Conservation (phyloP, 345 rosid species). For the Salix udensis region DNA sequence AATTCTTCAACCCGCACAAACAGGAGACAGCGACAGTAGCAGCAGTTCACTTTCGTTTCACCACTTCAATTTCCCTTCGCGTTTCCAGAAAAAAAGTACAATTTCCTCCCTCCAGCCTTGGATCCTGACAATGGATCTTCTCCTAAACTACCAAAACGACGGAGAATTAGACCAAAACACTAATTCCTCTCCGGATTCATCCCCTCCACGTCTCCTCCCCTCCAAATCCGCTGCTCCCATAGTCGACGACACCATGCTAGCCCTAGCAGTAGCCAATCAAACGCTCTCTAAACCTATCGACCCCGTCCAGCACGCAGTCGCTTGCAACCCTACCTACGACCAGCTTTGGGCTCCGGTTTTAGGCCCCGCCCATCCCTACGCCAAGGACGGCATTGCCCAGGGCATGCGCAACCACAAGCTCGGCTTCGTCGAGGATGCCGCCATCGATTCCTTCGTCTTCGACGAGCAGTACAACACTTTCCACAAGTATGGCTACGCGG, state of each 20-base stretch:
- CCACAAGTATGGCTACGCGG: constrained; percentile 79
- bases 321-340: constrained; percentile 75
- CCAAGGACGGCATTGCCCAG: constrained; percentile 88
- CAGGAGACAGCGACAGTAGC: too few species aligned
- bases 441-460: constrained; percentile 73
- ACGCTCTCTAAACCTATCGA: constrained; percentile 63
- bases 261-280: constrained; percentile 62
- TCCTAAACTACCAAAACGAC: constrained; percentile 41
- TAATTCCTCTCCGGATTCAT: constrained; percentile 56
- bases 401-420: constrained; percentile 98
- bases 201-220: constrained; percentile 68
- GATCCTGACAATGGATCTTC: constrained; percentile 52
- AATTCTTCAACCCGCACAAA: too few species aligned
- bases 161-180: constrained; percentile 29
- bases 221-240: constrained; percentile 82
- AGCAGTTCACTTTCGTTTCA: too few species aligned
- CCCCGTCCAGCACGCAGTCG: constrained; percentile 68
- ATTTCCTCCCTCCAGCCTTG: background rate
- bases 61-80: too few species aligned
- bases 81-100: too few species aligned
- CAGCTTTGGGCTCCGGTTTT: constrained; percentile 89
- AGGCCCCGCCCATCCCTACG: constrained; percentile 90
- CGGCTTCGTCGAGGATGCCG: constrained; percentile 91
- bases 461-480: constrained; percentile 94
- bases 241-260: constrained; percentile 87